Base-by-base conservation (phyloP, 306 rosid species). In the Mimosa pudica region DNA sequence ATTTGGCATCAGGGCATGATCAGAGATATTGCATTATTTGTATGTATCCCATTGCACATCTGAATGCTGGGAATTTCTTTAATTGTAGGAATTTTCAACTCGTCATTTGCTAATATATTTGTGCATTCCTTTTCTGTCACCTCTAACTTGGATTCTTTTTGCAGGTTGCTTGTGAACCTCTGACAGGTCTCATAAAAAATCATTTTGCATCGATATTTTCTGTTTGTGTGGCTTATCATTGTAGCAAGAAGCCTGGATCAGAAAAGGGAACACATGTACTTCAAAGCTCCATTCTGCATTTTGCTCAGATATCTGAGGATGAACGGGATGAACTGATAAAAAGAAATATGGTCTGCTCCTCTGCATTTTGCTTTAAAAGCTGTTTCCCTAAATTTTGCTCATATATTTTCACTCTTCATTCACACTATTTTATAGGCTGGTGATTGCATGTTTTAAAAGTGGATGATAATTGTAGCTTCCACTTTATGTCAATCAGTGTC, bases 311-410 rank as follows among this genome's bases (percentile, higher is more conserved):
- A 77, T 85, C 98, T 35, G 97, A 92, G 85, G 82, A 57, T 77
- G 97, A 90, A 79, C 88, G 97, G 52, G 98, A 94, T 86, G 80
- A 80, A 71, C 93, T 94, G 74, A 92, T 94, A 86, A 92, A 92
- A 88, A 86, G 84, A 84, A 89, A 94, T 81, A 85, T 92, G 98
- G 98, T 94, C 71, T 75, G 86, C 74, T 78, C 73, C 80, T 87
- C 45, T 77, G 45, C 82, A 62, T 63, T 63, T 42, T 30, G 20
- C 42, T 70, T 24, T 20, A 58, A 67, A 24, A 8, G 49, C 30
- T 57, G 12, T n/a, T 51, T 38, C 57, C 62, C 46, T 84, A 54
- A 35, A 33, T 71, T 70, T 78, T 52, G 11, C 58, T 12, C 41
- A 0, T 52, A 42, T 44, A 2, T 55, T 7, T 67, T n/a, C 58